Evolutionary conservation across 371 early-diverging fungal species (phyloP).

Genomic region (Mucor velutinosus): DNA sequence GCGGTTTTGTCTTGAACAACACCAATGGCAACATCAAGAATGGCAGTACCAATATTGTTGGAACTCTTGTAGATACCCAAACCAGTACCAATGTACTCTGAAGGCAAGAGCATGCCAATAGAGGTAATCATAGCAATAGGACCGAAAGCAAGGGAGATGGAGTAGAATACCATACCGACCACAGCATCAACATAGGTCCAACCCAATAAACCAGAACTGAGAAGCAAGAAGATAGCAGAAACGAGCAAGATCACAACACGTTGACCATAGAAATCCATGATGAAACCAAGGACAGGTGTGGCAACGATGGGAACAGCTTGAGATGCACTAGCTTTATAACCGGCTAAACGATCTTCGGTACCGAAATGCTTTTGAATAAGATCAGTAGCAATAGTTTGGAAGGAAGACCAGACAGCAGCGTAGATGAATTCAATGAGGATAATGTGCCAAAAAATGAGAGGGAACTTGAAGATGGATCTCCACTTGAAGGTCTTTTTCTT

Average conservation of each 20-base stretch:
- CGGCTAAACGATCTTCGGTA: constrained; percentile 41
- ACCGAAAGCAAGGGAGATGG: constrained; percentile 51
- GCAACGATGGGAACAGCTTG: constrained; percentile 57
- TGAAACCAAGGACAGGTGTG: constrained; percentile 56
- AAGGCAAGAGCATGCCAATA: constrained; percentile 52
- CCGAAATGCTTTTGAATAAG: constrained; percentile 45
- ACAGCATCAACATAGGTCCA: constrained; percentile 43
- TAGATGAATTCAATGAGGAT: constrained; percentile 49
- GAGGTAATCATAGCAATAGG: constrained; percentile 58
- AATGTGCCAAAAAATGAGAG: constrained; percentile 53
- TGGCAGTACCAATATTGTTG: constrained; percentile 52
- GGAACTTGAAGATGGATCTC: constrained; percentile 47
- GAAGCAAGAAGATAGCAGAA: constrained; percentile 47
- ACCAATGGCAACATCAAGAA: constrained; percentile 54
- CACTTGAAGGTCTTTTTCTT: constrained; percentile 44
- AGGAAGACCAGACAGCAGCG: constrained; percentile 59
- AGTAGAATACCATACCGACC: constrained; percentile 56
- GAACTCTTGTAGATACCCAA: constrained; percentile 54
- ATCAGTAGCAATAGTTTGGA: constrained; percentile 55
- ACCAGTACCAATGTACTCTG: constrained; percentile 58
- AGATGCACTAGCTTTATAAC: constrained; percentile 56
- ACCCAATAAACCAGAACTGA: constrained; percentile 47
- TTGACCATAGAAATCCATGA: constrained; percentile 55
- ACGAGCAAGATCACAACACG: constrained; percentile 42
- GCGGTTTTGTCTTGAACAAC: constrained; percentile 53